A percentile compares a stretch with the other conserved stretches of the same genome.
Conservation (phyloP, 208 protist genomes). For the Phytomonas sp. region DNA sequence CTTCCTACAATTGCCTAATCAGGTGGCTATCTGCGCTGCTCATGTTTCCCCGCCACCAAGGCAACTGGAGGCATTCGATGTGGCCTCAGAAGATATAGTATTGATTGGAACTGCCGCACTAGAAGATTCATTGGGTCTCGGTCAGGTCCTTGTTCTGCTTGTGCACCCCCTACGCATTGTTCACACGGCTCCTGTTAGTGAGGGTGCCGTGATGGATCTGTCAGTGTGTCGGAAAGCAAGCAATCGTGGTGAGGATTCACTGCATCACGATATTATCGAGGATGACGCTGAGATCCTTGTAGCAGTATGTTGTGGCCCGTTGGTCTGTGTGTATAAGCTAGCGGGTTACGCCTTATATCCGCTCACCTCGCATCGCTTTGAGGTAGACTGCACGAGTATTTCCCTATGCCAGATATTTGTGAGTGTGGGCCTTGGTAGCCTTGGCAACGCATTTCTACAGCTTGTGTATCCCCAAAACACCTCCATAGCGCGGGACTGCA, state of each 20-base stretch:
- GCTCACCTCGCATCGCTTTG: constrained; percentile 12
- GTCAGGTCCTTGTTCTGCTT: background rate
- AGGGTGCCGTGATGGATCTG: background rate
- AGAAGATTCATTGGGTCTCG: background rate
- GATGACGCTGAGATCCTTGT: constrained; percentile 4
- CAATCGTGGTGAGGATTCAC: background rate
- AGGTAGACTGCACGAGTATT: constrained; percentile 23
- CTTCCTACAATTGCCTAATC: background rate
- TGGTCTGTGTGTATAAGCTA: constrained; percentile 26
- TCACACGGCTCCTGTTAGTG: background rate
- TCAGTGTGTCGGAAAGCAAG: background rate
- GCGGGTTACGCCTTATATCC: constrained; percentile 14
- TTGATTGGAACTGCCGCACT: background rate
- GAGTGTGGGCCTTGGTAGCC: constrained; percentile 20
- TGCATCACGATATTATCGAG: background rate
- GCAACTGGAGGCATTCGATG: background rate
- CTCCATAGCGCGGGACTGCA: background rate
- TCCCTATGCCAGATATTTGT: constrained; percentile 25
- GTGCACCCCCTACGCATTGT: background rate
- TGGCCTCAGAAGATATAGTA: background rate
- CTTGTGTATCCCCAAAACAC: background rate
- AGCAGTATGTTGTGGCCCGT: constrained; percentile 1
- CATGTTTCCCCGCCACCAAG: background rate
- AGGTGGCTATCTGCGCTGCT: background rate
- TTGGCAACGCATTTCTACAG: constrained; percentile 17